phyloP scores from a whole-genome alignment of 2,329 filamentous ascomycete genomes.

The Emergomyces africanus region DNA sequence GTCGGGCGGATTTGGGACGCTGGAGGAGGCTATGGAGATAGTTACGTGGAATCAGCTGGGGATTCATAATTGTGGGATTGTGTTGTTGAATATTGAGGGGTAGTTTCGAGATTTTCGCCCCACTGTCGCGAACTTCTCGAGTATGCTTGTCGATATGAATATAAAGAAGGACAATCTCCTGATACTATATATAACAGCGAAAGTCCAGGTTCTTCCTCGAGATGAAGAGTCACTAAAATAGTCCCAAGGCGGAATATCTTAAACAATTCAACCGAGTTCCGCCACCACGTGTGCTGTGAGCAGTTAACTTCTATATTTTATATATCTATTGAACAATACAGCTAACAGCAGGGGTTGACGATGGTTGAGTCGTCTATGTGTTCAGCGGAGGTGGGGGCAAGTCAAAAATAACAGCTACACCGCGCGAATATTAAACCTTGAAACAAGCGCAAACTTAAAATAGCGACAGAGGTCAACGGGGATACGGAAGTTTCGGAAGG shows the following conservation, averaged over 20 bases:
- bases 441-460: too few species aligned
- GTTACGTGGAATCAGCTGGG: conserved; percentile 92
- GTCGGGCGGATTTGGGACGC: conserved; percentile 80
- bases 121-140: background rate
- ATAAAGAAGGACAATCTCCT: background rate
- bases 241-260: background rate
- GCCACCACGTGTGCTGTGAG: background rate
- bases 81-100: conserved; percentile 67
- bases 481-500: background rate
- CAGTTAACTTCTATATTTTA: background rate
- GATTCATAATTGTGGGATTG: conserved; percentile 69
- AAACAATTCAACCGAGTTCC: background rate
- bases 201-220: too few species aligned
- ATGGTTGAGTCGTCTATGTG: too few species aligned
- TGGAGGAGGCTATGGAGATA: conserved; percentile 94
- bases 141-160: background rate
- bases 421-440: too few species aligned
- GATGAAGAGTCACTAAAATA: too few species aligned
- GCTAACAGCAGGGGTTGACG: background rate
- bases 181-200: background rate
- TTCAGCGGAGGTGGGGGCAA: too few species aligned
- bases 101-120: background rate
- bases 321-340: background rate
- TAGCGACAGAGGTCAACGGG: too few species aligned
- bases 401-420: too few species aligned